Evolutionary conservation across 2,329 filamentous ascomycete genomes (phyloP), one percentile per base, ranked within the genome.

Genomic region (Cladorrhinum sp.): DNA sequence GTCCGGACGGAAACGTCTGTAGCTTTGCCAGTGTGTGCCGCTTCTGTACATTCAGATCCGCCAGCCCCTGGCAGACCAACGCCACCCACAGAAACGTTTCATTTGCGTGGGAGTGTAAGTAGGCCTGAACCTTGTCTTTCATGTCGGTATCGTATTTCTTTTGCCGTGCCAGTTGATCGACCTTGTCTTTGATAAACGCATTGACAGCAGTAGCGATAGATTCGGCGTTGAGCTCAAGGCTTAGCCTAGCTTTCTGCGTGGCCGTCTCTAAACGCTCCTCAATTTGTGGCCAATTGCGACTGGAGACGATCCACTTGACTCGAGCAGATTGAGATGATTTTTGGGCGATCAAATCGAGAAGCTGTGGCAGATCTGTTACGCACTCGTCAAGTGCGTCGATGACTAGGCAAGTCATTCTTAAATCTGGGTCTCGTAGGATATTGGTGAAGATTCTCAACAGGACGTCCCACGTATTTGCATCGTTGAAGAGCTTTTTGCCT

Each of bases 321-420:
- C 60, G 50, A 2, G 53, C 36, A 58, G 58, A 62, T 58, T 28
- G 20, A 5, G 68, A 69, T 30, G 66, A 68, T 6, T 69, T 28
- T 21, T 56, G 50, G 5, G 61, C 52, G 50, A 81, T 71, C 4
- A 79, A 66, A 1, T 73, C 55, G 10, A 79, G 67, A 36, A 80
- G 74, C 46, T 68, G 28, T 2, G 53, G 6, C 16, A 68, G 42
- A 39, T 66, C 72, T 8, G 24, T 61, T 36, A 50, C 63, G 62
- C 79, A 82, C 64, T 83, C 78, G 61, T 83, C 78, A 0, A 83
- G 75, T 1, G 75, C 78, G 66, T 82, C 77, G 30, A 83, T 69
- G 2, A 82, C 62, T 3, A 82, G 49, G 62, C 74, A 75, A 0
- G 70, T 71, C 0, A 2, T 66, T 5, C 64, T 33, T 12, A 77